Percentiles rank a stretch among this genome's conserved stretches.
phyloP scores from a whole-genome alignment of 371 early-diverging fungal genomes.

The Lichtheimia ornata region DNA sequence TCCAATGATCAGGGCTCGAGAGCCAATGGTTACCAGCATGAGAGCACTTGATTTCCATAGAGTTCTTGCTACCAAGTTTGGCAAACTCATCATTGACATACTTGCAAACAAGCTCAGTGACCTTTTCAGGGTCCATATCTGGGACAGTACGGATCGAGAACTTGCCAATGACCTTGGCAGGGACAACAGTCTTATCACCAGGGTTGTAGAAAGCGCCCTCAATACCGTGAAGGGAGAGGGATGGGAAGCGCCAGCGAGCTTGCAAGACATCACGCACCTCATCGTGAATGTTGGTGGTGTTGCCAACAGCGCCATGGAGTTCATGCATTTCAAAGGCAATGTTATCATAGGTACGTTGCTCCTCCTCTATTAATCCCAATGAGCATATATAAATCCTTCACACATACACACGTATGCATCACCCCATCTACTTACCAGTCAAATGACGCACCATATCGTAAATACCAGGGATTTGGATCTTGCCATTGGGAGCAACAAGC shows the following conservation, averaged over 20 bases:
- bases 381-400: too few species aligned
- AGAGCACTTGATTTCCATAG: conserved; percentile 66
- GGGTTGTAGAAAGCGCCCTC: conserved; percentile 95
- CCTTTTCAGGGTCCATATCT: conserved; percentile 83
- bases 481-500: conserved; percentile 85
- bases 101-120: conserved; percentile 73
- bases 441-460: conserved; percentile 88
- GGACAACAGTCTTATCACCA: conserved; percentile 97
- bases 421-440: conserved; percentile 57
- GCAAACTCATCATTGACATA: conserved; percentile 81
- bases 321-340: conserved; percentile 83
- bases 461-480: conserved; percentile 92
- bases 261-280: conserved; percentile 80
- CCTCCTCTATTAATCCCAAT: conserved; percentile 44
- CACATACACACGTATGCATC: not conserved
- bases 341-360: conserved; percentile 79
- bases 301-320: conserved; percentile 81
- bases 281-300: conserved; percentile 76
- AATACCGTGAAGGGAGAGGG: conserved; percentile 94
- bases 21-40: conserved; percentile 95
- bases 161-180: conserved; percentile 94
- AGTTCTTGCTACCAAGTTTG: conserved; percentile 89
- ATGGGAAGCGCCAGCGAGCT: conserved; percentile 93
- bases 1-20: conserved; percentile 87
- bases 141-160: conserved; percentile 95